Evolutionary conservation across 805 yeast species (phyloP), one percentile per base, ranked within the genome.

Genomic region (Priceomyces haplophilus): DNA sequence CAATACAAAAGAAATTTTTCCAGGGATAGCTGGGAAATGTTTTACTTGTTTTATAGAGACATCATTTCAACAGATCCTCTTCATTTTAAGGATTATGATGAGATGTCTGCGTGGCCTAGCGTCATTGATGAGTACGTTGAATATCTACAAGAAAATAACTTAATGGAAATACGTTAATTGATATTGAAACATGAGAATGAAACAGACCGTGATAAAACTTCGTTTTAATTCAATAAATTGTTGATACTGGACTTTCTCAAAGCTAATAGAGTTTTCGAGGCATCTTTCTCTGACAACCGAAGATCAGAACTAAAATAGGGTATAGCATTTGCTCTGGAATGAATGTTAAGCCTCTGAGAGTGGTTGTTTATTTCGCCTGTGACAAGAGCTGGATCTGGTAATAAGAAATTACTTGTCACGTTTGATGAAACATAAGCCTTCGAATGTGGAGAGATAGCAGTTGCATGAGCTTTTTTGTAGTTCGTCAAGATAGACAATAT

Each of bases 81-180:
- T 2, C 48, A 55, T 1, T 66, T 91, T 4, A 62, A 64, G 12
- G 64, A 62, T 2, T 90, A 89, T 61, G 90, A 85, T 52, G 93
- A 84, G 49, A 76, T 78, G 51, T 89, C 85, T 18, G 86, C 97
- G 0, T 91, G 98, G 98, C 99, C 98, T 4, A 79, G 86, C 41
- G 67, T 88, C 13, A 79, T 91, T 50, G 99, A 91, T 59, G 88
- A 82, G 45, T 91, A 79, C 56, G 85, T 88, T 17, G 95, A 85
- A 49, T 72, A 72, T 54, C 66, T 72, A 50, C 51, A 54, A 19
- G 72, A 64, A 8, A 52, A 55, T 20, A 55, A 47, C 13, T 48
- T 55, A 15, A 16, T 36, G 10, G 15, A 34, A 7, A 21, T 34
- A 34, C 37, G 5, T 21, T 19, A 34, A 19, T 16, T 19, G 11